Conservation (phyloP, 2,329 filamentous ascomycete species). For the Cladosporium austrohemisphaericum region DNA sequence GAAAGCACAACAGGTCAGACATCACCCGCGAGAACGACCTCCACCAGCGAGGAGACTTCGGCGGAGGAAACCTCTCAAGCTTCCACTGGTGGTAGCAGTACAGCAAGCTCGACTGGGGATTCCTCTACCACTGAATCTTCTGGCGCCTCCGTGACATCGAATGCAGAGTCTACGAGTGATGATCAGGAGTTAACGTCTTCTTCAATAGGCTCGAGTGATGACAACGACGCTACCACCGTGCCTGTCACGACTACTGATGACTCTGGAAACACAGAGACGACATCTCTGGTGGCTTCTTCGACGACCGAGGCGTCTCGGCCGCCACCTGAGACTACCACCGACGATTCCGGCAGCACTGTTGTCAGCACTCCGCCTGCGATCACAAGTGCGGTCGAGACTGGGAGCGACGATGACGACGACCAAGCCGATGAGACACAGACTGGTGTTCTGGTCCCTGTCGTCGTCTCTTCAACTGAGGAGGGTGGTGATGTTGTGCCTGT, state of each 20-base stretch:
- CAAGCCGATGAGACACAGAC: conserved; percentile 17
- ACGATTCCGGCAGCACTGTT: conserved; percentile 19
- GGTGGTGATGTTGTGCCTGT: conserved; percentile 34
- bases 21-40: conserved; percentile 7
- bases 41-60: conserved; percentile 6
- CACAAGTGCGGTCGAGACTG: conserved; percentile 20
- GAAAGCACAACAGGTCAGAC: conserved; percentile 14
- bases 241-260: conserved; percentile 26
- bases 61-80: conserved; percentile 6
- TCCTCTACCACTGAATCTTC: conserved; percentile 14
- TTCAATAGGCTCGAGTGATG: conserved; percentile 12
- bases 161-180: conserved; percentile 10
- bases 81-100: conserved; percentile 6
- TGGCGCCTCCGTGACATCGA: conserved; percentile 16
- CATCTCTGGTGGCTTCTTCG: conserved; percentile 22
- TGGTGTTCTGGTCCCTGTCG: conserved; percentile 39
- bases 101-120: conserved; percentile 1
- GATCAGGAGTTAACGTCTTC: conserved; percentile 15
- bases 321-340: conserved; percentile 19
- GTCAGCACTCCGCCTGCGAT: conserved; percentile 21
- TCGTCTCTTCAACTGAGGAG: conserved; percentile 37
- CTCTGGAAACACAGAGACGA: conserved; percentile 21
- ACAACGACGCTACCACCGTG: conserved; percentile 20
- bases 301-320: conserved; percentile 21
- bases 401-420: neutral